Evolutionary conservation across 805 yeast genomes (phyloP).

Genomic region (Pichia paraexigua): DNA sequence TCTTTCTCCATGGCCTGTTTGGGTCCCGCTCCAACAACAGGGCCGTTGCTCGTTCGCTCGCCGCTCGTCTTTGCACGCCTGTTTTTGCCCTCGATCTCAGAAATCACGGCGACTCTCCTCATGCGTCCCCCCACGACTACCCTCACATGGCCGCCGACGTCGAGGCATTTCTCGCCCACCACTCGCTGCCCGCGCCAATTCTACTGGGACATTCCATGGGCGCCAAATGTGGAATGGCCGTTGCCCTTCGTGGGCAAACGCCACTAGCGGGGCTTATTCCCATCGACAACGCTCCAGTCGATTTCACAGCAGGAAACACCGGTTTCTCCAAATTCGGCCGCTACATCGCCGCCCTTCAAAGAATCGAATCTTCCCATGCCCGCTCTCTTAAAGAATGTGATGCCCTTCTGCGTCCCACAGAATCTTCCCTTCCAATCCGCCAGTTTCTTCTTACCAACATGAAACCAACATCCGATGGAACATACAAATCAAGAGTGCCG

Average conservation of each 20-base stretch:
- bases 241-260: constrained; percentile 60
- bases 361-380: background rate
- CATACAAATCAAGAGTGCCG: constrained; percentile 54
- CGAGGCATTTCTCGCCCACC: constrained; percentile 53
- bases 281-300: constrained; percentile 88
- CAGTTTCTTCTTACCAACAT: constrained; percentile 75
- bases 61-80: background rate
- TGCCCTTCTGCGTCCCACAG: background rate
- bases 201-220: constrained; percentile 86
- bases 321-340: constrained; percentile 26
- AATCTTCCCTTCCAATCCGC: constrained; percentile 39
- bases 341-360: background rate
- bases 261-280: constrained; percentile 55
- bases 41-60: constrained; percentile 34
- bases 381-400: background rate
- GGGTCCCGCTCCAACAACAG: constrained; percentile 80
- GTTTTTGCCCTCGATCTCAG: constrained; percentile 35
- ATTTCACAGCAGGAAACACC: constrained; percentile 38
- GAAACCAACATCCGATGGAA: constrained; percentile 32
- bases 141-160: constrained; percentile 80
- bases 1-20: constrained; percentile 83
- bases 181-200: constrained; percentile 42
- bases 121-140: constrained; percentile 61
- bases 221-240: constrained; percentile 88
- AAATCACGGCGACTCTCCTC: constrained; percentile 93